Evolutionary conservation across 108 stramenopile species (phyloP).

Genomic region (Cyclotella choctawhatcheeana): DNA sequence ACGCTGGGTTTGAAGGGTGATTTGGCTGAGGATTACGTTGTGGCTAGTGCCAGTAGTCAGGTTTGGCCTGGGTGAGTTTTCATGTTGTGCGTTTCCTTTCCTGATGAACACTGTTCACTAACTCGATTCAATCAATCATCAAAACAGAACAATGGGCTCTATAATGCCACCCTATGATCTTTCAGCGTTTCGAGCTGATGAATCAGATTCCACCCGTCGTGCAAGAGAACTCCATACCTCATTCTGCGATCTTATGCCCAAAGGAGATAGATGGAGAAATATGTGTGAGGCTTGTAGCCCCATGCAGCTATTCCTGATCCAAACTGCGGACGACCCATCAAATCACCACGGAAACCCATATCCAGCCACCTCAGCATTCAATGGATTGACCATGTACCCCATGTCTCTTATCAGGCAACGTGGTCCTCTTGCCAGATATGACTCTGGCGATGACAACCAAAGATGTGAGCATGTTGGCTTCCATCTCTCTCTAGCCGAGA

Average conservation of each 20-base stretch:
- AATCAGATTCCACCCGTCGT: constrained; percentile 25
- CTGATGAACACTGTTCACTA: background rate
- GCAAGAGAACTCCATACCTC: constrained; percentile 43
- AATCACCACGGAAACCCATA: constrained; percentile 32
- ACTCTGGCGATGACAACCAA: constrained; percentile 58
- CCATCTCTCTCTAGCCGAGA: constrained; percentile 39
- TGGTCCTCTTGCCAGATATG: constrained; percentile 41
- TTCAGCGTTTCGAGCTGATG: constrained; percentile 54
- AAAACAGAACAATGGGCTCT: constrained; percentile 42
- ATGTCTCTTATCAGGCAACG: constrained; percentile 36
- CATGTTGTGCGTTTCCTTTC: background rate
- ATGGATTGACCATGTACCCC: constrained; percentile 58
- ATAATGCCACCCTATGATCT: constrained; percentile 61
- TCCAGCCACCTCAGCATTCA: constrained; percentile 50
- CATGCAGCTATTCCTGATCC: constrained; percentile 57
- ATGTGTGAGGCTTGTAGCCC: constrained; percentile 60
- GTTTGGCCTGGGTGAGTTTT: constrained; percentile 44
- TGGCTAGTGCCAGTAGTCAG: constrained; percentile 46
- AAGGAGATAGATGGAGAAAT: constrained; percentile 60
- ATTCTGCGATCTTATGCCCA: constrained; percentile 57
- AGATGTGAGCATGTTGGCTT: constrained; percentile 64
- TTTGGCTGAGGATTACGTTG: constrained; percentile 39
- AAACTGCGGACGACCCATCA: constrained; percentile 32
- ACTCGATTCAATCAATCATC: background rate
- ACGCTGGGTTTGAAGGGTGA: constrained; percentile 45